Percentiles rank a stretch among this genome's conserved stretches.
These are phyloP conservation scores for Fraxinus velutina DNA, from an alignment of 305 asterid genomes.

Conservation along the genomic window DNA sequence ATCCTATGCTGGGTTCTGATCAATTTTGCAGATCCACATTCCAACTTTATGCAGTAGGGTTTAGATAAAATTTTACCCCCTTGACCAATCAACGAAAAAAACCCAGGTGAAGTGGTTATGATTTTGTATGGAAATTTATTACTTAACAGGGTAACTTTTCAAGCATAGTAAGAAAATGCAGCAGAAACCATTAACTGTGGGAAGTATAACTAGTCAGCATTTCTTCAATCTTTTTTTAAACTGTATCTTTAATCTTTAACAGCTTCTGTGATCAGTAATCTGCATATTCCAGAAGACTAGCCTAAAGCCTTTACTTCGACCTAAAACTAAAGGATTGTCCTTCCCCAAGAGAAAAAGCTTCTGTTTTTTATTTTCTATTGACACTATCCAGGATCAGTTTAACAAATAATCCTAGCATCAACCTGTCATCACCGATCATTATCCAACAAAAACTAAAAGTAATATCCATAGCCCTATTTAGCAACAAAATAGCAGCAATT, in stretches of 20 bases:
- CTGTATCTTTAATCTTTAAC: not conserved
- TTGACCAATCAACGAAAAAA: not conserved
- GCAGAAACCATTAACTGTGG: not conserved
- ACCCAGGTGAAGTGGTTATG: not conserved
- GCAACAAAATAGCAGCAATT: not conserved
- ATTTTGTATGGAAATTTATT: not conserved
- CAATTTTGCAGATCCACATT: not conserved
- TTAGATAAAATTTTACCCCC: not conserved
- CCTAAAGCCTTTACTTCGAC: conserved; percentile 16
- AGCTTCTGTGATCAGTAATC: not conserved
- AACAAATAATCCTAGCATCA: not conserved
- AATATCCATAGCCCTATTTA: conserved; percentile 3
- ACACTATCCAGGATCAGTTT: not conserved
- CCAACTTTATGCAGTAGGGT: not conserved
- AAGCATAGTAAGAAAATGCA: not conserved
- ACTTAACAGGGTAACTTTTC: not conserved
- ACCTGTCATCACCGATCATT: conserved; percentile 2
- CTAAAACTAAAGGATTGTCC: not conserved
- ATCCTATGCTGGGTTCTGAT: not conserved
- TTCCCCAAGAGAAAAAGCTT: not conserved
- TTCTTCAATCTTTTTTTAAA: not conserved
- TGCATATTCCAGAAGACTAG: not conserved
- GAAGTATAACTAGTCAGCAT: not conserved
- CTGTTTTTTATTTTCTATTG: not conserved
- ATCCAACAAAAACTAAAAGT: not conserved